Evolutionary conservation across 2,329 filamentous ascomycete species (phyloP), one percentile per base, ranked within the genome.

Genomic region (Fusarium sp.): DNA sequence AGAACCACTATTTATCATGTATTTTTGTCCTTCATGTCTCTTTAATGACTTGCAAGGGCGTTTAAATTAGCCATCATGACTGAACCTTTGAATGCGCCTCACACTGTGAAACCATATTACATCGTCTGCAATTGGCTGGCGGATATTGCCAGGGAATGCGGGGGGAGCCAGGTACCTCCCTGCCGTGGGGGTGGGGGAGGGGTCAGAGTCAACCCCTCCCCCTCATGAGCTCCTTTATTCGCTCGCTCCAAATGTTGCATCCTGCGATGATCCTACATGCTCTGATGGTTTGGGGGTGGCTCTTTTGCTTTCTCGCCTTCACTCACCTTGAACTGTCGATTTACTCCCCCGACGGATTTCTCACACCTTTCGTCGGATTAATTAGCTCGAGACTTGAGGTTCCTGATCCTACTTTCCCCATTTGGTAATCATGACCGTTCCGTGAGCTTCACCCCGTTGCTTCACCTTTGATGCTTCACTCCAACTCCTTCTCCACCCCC

Each of bases 241-340:
- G 52, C 67, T 43, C 13, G 48, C 39, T 61, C 50, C 35, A 50
- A 37, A 23, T 63, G 18, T 52, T 30, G 48, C 48, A 52, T 35
- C n/a, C 52, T 30, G 13, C 30, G 52, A 34, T 48, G 43, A 56
- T 56, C 32, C 32, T 56, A 27, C 54, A 37, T 60, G 64, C 56
- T 45, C 56, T 62, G 50, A 61, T 67, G 50, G 56, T 69, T 76
- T 76, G 74, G 73, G 74, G 74, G 74, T 64, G 57, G 56, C 61
- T 61, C 52, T 56, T 20, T 41, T 20, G 23, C n/a, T 43, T 20
- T 14, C 58, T 45, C 14, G 6, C 13, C 5, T 45, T 45, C 13
- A 8, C 41, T 52, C 25, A 52, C 48, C 48, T 52, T 52, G 48
- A 52, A 30, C 32, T 11, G 52, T 64, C 14, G 39, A 23, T 59